These are phyloP conservation scores for Phlebiopsis gigantea DNA, from an alignment of 768 basidiomycete species.

Conservation along the genomic window DNA sequence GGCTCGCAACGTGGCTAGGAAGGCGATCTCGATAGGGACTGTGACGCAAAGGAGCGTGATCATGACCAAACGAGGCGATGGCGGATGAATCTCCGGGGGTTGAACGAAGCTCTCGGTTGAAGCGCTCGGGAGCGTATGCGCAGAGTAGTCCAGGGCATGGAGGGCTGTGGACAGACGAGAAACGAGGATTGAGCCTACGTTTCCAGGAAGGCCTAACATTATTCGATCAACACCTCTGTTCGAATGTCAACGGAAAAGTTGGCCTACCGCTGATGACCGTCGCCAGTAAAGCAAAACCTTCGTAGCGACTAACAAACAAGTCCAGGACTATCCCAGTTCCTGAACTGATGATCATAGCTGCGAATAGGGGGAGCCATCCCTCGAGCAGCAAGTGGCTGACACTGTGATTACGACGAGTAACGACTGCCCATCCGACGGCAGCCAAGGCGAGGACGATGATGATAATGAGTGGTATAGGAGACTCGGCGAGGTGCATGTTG, in stretches of 20 bases:
- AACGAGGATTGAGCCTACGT: constrained; percentile 85
- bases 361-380: constrained; percentile 89
- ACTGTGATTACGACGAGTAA: constrained; percentile 61
- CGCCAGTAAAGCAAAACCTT: constrained; percentile 83
- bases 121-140: constrained; percentile 15
- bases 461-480: constrained; percentile 56
- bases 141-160: constrained; percentile 49
- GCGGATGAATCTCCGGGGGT: constrained; percentile 15
- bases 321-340: constrained; percentile 91
- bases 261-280: constrained; percentile 78
- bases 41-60: constrained; percentile 68
- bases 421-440: constrained; percentile 42
- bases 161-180: constrained; percentile 87
- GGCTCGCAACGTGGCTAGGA: constrained; percentile 56
- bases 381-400: constrained; percentile 69
- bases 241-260: constrained; percentile 1
- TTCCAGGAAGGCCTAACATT: constrained; percentile 70
- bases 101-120: constrained; percentile 9
- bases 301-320: constrained; percentile 79
- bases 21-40: constrained; percentile 74
- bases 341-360: constrained; percentile 84
- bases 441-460: constrained; percentile 44
- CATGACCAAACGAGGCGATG: constrained; percentile 53
- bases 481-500: constrained; percentile 63
- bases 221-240: background rate